Conservation (phyloP, 1,284 basidiomycete species). For the Trichosporon coremiiforme region DNA sequence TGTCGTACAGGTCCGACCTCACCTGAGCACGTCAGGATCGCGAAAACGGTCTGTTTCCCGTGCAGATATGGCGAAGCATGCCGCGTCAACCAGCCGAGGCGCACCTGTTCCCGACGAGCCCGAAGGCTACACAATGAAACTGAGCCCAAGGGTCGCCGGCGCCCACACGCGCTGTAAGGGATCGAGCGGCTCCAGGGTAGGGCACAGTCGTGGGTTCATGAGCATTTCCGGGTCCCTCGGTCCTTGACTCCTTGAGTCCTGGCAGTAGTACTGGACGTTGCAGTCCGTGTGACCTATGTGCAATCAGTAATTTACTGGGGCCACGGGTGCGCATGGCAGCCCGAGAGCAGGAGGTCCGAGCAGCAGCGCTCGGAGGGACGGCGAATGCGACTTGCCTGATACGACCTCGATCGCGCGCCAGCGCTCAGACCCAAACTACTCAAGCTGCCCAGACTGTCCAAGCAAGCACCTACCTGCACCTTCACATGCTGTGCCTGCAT, state of each 20-base stretch:
- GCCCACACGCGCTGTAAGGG: neutral
- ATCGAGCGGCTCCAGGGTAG: neutral
- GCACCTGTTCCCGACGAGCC: neutral
- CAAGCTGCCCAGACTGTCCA: neutral
- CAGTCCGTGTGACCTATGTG: neutral
- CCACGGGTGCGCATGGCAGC: neutral
- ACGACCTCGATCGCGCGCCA: neutral
- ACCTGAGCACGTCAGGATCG: neutral
- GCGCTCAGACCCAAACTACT: neutral
- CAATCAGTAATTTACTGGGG: neutral
- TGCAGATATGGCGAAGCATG: neutral
- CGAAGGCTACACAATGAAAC: neutral
- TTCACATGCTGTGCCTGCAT: neutral
- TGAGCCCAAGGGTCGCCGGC: neutral
- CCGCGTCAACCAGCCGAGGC: neutral
- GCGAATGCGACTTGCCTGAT: neutral
- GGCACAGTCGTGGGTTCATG: neutral
- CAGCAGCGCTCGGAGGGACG: neutral
- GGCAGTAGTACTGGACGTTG: neutral
- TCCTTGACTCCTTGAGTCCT: neutral
- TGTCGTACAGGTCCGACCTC: neutral
- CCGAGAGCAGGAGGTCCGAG: neutral
- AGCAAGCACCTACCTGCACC: neutral
- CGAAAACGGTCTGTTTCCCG: neutral
- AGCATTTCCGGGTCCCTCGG: constrained; percentile 8